phyloP scores from a whole-genome alignment of 345 rosid genomes.

The Punica granatum region DNA sequence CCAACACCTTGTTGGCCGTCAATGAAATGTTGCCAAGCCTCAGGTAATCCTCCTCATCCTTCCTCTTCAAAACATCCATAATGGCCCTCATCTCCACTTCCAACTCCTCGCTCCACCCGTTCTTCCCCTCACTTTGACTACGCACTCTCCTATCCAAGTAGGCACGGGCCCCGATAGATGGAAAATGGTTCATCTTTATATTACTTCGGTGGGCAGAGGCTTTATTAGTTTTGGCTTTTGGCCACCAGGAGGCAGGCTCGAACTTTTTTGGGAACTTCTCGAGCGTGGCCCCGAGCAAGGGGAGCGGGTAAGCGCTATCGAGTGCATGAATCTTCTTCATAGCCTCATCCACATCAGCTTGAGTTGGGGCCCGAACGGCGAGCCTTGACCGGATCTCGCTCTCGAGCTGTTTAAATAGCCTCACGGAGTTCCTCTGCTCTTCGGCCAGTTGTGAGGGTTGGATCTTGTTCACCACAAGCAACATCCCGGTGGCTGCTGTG shows the following conservation, averaged over 20 bases:
- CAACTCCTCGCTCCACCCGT: slow-evolving; percentile 37
- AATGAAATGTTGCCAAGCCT: slow-evolving; percentile 28
- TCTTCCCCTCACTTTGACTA: not conserved
- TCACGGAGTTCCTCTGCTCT: slow-evolving; percentile 47
- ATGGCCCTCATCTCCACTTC: slow-evolving; percentile 40
- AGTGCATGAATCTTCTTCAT: slow-evolving; percentile 39
- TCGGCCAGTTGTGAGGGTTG: slow-evolving; percentile 61
- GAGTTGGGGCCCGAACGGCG: slow-evolving; percentile 18
- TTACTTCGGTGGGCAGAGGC: not conserved
- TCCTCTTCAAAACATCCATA: slow-evolving; percentile 22
- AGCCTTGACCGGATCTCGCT: slow-evolving; percentile 24
- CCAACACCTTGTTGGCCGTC: slow-evolving; percentile 30
- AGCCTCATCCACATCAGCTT: slow-evolving; percentile 29
- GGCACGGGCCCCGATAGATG: not conserved
- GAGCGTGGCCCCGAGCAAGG: slow-evolving; percentile 40
- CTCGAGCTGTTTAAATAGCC: slow-evolving; percentile 41
- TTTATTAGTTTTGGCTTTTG: slow-evolving; percentile 1
- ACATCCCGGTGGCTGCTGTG: slow-evolving; percentile 29
- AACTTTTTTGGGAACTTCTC: slow-evolving; percentile 37
- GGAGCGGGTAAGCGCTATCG: slow-evolving; percentile 54
- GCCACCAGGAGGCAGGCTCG: slow-evolving; percentile 40
- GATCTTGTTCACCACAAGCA: slow-evolving; percentile 36
- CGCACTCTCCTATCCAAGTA: no score
- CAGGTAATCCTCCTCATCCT: slow-evolving; percentile 37
- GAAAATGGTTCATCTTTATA: not conserved